phyloP scores from a whole-genome alignment of 139 green algal genomes.

The Coccomyxa sp. region DNA sequence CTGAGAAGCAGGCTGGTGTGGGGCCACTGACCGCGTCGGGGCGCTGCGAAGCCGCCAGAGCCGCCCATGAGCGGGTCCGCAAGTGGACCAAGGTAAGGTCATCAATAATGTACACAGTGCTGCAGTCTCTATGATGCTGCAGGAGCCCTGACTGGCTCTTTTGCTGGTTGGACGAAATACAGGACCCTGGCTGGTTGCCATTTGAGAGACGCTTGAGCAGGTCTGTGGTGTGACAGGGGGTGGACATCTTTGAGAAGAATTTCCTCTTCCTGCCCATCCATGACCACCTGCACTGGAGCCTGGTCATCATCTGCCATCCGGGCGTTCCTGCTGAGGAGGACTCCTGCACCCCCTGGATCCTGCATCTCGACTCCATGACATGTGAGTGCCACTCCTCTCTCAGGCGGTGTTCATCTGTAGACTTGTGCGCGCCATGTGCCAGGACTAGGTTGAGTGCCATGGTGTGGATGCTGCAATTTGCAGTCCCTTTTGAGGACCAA shows the following conservation, averaged over 20 bases:
- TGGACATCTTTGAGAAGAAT: slow-evolving; percentile 81
- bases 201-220: neutral
- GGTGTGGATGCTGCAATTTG: no score
- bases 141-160: neutral
- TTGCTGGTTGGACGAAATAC: no score
- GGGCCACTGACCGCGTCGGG: neutral
- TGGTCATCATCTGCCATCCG: slow-evolving; percentile 83
- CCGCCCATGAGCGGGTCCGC: slow-evolving; percentile 55
- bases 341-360: slow-evolving; percentile 43
- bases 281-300: slow-evolving; percentile 82
- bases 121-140: neutral
- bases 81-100: slow-evolving; percentile 76
- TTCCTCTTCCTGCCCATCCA: slow-evolving; percentile 92
- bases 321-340: slow-evolving; percentile 1
- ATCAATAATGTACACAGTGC: neutral
- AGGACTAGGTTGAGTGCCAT: no score
- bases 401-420: no score
- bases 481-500: no score
- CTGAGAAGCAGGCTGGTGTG: slow-evolving; percentile 30
- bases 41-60: no score
- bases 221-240: slow-evolving; percentile 23
- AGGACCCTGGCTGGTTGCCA: neutral
- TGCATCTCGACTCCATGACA: slow-evolving; percentile 76
- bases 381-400: no score
- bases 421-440: no score